phyloP scores from a whole-genome alignment of 495 filamentous ascomycete genomes.

The Podospora fimiseda region DNA sequence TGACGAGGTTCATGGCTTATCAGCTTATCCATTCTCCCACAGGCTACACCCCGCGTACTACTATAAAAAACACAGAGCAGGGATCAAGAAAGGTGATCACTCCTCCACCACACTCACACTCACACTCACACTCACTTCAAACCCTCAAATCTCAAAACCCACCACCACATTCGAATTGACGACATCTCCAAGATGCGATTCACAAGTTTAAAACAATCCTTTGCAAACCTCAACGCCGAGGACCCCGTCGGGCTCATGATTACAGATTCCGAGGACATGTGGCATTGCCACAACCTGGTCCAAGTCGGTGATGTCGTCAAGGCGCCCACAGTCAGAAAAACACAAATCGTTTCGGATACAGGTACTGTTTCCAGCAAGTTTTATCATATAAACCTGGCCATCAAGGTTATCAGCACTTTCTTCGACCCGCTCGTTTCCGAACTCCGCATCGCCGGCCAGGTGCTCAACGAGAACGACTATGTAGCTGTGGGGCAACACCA shows the following conservation, averaged over 20 bases:
- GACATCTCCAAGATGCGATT: constrained; percentile 21
- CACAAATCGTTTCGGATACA: too few relatives aligned
- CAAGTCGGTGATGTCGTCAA: constrained; percentile 69
- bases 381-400: too few relatives aligned
- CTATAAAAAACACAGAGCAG: background rate
- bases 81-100: background rate
- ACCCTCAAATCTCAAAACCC: background rate
- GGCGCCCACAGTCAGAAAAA: constrained; percentile 76
- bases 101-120: background rate
- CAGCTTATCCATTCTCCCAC: background rate
- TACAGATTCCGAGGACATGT: constrained; percentile 96
- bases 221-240: constrained; percentile 64
- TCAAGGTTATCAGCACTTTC: constrained; percentile 76
- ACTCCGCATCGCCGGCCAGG: constrained; percentile 78
- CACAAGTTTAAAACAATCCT: constrained; percentile 35
- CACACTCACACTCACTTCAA: background rate
- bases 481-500: constrained; percentile 82
- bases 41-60: background rate
- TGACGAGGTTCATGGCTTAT: too few relatives aligned
- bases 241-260: constrained; percentile 76
- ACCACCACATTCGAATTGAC: background rate
- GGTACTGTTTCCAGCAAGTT: constrained; percentile 72
- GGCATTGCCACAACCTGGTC: constrained; percentile 96
- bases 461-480: constrained; percentile 74
- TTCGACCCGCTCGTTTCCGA: constrained; percentile 81